Base-by-base conservation (phyloP, 192 early-diverging fungal genomes). In the Linnemannia exigua region DNA sequence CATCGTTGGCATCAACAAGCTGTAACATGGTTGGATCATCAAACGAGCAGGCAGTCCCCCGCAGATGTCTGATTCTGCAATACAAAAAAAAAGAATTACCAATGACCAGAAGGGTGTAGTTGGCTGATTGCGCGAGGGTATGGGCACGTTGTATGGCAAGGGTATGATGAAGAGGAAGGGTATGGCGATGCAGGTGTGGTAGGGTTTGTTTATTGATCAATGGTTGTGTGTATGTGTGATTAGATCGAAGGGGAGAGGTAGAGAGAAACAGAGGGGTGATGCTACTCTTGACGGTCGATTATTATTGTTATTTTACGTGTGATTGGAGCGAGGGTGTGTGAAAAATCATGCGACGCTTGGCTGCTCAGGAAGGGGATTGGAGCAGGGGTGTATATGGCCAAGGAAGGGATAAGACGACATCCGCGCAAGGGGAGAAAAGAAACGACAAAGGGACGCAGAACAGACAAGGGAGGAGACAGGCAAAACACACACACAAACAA, bases 271-370 rank as follows among this genome's bases (percentile, higher is more conserved):
- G 58, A 31, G 9, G 41, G 3, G 41, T 63, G 58, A 63, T 28
- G 25, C 31, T 31, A 28, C 58, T 14, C 28, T 63, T 22, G 11
- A 8, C 3, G 28, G 12, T 12, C 22, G n/a, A 25, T n/a, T 3
- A 44, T 44, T 63, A 25, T 31, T 31, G 25, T 61, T 11, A 50
- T n/a, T 31, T 3, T 15, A 25, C 28, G 28, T 11, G 25, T 63
- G 52, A n/a, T n/a, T 9, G 22, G 58, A 12, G 58, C 31, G 58
- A 2, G 28, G 11, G 58, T 63, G 58, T 63, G 58, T 17, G 28
- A 58, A 63, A 63, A 63, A 63, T 63, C 58, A 63, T 63, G 58
- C 58, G 58, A 31, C 58, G 25, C 58, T 33, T 31, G 12, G n/a
- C 41, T 3, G 9, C 41, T 9, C 5, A 44, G 41, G 41, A 44